Evolutionary conservation across 345 rosid species (phyloP).

Genomic region (Eucalyptus cloeziana): DNA sequence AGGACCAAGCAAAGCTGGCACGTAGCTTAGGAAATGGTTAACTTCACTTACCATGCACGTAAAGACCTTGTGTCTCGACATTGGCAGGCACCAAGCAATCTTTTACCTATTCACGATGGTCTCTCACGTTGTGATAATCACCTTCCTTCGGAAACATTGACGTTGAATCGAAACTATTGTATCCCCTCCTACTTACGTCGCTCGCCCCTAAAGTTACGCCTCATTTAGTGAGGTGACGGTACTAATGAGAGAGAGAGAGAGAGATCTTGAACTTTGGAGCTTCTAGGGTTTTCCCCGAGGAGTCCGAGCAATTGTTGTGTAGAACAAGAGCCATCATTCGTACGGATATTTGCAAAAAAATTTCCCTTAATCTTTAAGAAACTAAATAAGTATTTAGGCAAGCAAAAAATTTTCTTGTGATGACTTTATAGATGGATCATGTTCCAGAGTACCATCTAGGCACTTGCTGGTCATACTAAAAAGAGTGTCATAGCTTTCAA

Average conservation of each 20-base stretch:
- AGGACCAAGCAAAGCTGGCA: neutral
- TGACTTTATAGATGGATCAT: neutral
- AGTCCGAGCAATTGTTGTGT: neutral
- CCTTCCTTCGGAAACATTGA: neutral
- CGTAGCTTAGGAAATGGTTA: neutral
- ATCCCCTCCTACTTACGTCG: neutral
- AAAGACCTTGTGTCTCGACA: slow-evolving; percentile 29
- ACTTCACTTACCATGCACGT: slow-evolving; percentile 53
- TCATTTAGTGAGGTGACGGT: neutral
- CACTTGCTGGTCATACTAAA: neutral
- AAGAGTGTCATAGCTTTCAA: neutral
- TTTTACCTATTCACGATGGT: neutral
- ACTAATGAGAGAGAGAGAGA: neutral
- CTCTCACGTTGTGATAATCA: neutral
- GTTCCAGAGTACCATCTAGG: neutral
- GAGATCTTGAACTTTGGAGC: neutral
- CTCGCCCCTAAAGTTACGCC: neutral
- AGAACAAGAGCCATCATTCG: neutral
- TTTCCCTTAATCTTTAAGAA: neutral
- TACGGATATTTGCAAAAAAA: neutral
- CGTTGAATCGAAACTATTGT: neutral
- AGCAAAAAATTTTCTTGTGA: neutral
- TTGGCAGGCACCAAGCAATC: slow-evolving; percentile 39
- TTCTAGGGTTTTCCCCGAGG: neutral
- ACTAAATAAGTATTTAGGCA: neutral